Conservation (phyloP, 768 basidiomycete species). For the Exsudoporus frostii region DNA sequence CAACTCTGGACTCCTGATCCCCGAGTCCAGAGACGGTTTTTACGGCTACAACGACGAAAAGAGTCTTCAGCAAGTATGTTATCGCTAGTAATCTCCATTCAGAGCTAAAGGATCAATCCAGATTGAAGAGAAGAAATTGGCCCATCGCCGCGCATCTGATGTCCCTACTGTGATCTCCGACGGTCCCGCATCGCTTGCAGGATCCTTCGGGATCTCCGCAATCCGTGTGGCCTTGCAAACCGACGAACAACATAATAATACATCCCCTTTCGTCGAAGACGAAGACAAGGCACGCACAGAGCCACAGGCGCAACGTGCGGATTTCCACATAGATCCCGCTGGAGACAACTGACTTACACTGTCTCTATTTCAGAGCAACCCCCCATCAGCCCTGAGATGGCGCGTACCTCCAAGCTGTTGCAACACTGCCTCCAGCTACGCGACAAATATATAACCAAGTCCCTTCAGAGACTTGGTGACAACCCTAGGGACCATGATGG, state of each 20-base stretch:
- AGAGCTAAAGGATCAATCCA: constrained; percentile 25
- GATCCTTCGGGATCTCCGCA: constrained; percentile 39
- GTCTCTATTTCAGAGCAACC: constrained; percentile 18
- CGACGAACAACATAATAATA: constrained; percentile 9
- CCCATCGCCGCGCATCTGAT: constrained; percentile 63
- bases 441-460: constrained; percentile 91
- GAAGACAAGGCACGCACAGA: constrained; percentile 37
- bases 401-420: constrained; percentile 64
- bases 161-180: constrained; percentile 29
- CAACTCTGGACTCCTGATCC: constrained; percentile 35
- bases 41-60: constrained; percentile 82
- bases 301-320: constrained; percentile 32
- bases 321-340: not conserved
- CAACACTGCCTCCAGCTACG: constrained; percentile 85
- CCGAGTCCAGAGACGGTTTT: constrained; percentile 65
- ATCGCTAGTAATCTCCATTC: not conserved
- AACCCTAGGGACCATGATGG: constrained; percentile 92
- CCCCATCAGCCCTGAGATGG: constrained; percentile 41
- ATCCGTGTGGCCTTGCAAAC: constrained; percentile 30
- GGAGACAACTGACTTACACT: constrained; percentile 2
- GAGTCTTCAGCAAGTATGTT: constrained; percentile 64
- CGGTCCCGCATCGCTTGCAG: constrained; percentile 32
- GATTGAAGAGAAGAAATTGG: constrained; percentile 75
- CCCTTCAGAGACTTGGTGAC: constrained; percentile 90
- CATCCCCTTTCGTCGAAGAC: constrained; percentile 29